A percentile compares a stretch with the other conserved stretches of the same genome.
These are phyloP conservation scores for Aspergillus aculeatus DNA, from an alignment of 2,329 filamentous ascomycete genomes.

Conservation along the genomic window DNA sequence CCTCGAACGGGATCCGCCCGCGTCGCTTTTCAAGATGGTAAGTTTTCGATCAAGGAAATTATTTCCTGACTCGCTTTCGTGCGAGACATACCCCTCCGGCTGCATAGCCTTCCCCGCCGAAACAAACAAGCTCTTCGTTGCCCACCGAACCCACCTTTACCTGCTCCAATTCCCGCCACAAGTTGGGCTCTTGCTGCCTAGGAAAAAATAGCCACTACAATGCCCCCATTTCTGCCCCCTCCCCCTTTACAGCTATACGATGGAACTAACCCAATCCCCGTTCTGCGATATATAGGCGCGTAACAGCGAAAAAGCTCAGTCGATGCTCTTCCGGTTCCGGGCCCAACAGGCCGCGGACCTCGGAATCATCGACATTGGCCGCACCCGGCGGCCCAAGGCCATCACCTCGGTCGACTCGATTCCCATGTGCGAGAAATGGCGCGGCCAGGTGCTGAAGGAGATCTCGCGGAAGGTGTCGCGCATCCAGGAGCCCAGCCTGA, in stretches of 20 bases:
- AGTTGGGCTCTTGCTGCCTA: neutral
- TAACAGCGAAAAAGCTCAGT: conserved; percentile 98
- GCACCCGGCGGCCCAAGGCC: conserved; percentile 82
- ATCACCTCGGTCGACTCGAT: conserved; percentile 86
- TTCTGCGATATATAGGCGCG: conserved; percentile 63
- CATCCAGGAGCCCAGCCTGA: conserved; percentile 88
- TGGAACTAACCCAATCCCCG: neutral
- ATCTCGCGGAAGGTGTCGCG: conserved; percentile 94
- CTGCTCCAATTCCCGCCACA: neutral
- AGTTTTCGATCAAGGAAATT: conserved; percentile 3
- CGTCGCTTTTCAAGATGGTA: conserved; percentile 31
- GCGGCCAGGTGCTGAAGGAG: conserved; percentile 94
- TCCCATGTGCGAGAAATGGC: conserved; percentile 93
- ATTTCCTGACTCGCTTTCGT: neutral
- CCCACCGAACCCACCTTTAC: neutral
- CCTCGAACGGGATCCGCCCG: conserved; percentile 15
- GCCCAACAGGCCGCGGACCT: conserved; percentile 94
- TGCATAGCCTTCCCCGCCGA: neutral
- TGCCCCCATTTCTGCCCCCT: too few relatives aligned
- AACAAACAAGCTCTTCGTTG: neutral
- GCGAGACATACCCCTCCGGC: neutral
- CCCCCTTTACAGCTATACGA: too few relatives aligned
- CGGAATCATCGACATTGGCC: conserved; percentile 90
- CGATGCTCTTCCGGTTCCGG: conserved; percentile 99
- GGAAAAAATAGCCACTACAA: neutral